Conservation (phyloP, 78 protist species). For the Emiliania huxleyi region DNA sequence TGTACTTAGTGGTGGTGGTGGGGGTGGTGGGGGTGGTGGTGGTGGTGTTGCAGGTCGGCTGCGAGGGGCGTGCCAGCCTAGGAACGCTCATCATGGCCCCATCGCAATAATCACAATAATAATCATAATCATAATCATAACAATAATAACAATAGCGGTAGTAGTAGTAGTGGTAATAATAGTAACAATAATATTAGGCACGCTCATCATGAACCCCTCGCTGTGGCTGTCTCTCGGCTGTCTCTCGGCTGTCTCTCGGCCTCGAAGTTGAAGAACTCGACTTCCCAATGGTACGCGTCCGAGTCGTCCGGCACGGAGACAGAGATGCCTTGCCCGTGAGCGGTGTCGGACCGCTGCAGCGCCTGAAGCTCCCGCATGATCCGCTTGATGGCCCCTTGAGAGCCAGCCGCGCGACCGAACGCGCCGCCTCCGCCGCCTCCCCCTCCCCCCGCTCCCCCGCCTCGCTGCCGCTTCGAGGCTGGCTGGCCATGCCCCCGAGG, state of each 20-base stretch:
- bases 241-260: background rate
- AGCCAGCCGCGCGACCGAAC: background rate
- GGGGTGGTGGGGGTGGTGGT: too few relatives aligned
- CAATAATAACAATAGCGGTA: background rate
- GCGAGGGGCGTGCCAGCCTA: too few relatives aligned
- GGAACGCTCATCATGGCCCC: too few relatives aligned
- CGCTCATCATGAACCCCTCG: background rate
- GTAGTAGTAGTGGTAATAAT: background rate
- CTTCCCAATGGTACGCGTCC: background rate
- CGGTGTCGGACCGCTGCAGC: background rate
- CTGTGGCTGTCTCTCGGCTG: constrained; percentile 1
- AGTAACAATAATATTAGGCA: too few relatives aligned
- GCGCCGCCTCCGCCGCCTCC: background rate
- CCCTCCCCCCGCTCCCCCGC: background rate
- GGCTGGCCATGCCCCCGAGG: too few relatives aligned
- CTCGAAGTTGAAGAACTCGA: background rate
- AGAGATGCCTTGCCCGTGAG: background rate
- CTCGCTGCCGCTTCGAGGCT: background rate
- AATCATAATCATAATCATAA: background rate
- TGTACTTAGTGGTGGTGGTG: too few relatives aligned
- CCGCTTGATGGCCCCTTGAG: background rate
- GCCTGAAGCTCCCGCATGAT: background rate
- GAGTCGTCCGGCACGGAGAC: background rate
- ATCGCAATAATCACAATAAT: background rate
- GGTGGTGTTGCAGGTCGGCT: too few relatives aligned